Evolutionary conservation across 371 early-diverging fungal genomes (phyloP).

Genomic region (Apophysomyces elegans): DNA sequence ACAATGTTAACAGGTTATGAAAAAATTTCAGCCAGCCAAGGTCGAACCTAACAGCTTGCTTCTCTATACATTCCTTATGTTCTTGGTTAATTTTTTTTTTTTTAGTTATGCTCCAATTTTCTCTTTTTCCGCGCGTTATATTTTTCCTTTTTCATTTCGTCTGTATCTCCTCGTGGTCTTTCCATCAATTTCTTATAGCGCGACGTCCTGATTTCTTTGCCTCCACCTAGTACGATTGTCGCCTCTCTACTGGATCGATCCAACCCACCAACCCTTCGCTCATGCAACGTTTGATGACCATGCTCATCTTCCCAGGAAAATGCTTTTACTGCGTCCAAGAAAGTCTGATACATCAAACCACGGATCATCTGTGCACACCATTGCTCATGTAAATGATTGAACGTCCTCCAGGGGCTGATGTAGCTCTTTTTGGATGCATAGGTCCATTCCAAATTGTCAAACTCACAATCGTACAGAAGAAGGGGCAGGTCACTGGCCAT

Average conservation of each 20-base stretch:
- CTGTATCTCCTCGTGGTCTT: conserved; percentile 47
- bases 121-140: conserved; percentile 43
- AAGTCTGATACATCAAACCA: conserved; percentile 34
- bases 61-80: too few species aligned
- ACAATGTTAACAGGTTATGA: too few species aligned
- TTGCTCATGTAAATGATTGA: conserved; percentile 51
- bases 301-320: conserved; percentile 15
- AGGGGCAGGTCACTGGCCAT: conserved; percentile 88
- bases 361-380: conserved; percentile 60
- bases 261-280: conserved; percentile 10
- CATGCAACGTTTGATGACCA: not conserved
- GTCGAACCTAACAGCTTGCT: too few species aligned
- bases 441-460: conserved; percentile 62
- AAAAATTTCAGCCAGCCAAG: too few species aligned
- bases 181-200: conserved; percentile 37
- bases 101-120: conserved; percentile 17
- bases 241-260: conserved; percentile 16
- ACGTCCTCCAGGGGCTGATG: conserved; percentile 28
- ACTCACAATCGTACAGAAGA: conserved; percentile 89
- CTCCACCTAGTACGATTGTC: conserved; percentile 42
- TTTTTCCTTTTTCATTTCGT: conserved; percentile 49
- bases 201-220: conserved; percentile 28
- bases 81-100: not conserved
- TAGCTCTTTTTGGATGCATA: conserved; percentile 30
- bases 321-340: conserved; percentile 6